Base-by-base conservation (phyloP, 1,284 basidiomycete genomes). In the Moniliophthora roreri region DNA sequence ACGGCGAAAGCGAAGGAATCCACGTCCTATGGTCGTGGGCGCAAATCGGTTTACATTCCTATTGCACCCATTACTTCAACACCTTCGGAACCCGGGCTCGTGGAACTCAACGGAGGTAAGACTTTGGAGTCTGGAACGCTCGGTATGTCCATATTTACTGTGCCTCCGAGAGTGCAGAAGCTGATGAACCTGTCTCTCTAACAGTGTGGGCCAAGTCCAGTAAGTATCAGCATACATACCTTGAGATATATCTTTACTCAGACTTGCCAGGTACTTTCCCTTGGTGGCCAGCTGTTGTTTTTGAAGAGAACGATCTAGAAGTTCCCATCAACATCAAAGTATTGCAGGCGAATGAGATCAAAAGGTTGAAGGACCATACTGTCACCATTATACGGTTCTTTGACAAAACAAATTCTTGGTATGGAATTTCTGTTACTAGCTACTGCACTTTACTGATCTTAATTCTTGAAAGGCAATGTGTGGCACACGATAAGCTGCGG, bases 201-300 rank as follows among this genome's bases (percentile, higher is more conserved):
- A 39, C 54, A 83, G 85, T 87, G 2, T 87, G 85, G 85, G 85
- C 82, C 1, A 86, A 85, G 72, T 72, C 77, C 53, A 71, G 84
- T 81, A 60, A 57, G 78, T 66, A 4, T n/a, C 15, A 16, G 11
- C 18, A n/a, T 21, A 55, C 35, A 7, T 50, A 24, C 26, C 45
- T 44, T 48, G 34, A 24, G 48, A 18, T 47, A 40, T 36, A 11
- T 38, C 41, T 9, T 23, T 16, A 16, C 4, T 15, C 36, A 26
- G 50, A 44, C 20, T 45, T 48, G 2, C 20, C 35, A 85, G 83
- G 70, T 41, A 78, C 80, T 1, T 85, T 73, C 54, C 85, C 84
- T 11, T 87, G 81, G 81, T 87, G 82, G 81, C 84, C 85, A 37
- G 84, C 80, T 18, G 77, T 82, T 0, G 70, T 87, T 11, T 80